These are phyloP conservation scores for Neonectria coccinea DNA, from an alignment of 2,329 filamentous ascomycete genomes.

Conservation along the genomic window DNA sequence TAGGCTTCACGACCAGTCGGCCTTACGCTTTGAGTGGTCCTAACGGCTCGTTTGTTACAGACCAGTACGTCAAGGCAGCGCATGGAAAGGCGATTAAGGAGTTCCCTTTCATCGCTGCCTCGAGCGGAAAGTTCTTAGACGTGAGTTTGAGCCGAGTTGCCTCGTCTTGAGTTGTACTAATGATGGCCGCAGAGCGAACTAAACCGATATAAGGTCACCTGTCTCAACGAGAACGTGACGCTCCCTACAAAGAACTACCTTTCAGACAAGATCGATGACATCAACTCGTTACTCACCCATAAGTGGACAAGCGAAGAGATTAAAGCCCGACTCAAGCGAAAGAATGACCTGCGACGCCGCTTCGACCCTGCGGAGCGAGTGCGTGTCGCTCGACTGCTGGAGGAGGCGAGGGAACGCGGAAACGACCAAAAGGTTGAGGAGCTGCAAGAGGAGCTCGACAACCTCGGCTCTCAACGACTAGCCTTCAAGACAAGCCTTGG, in stretches of 20 bases:
- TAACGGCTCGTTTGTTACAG: slow-evolving; percentile 82
- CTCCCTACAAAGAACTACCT: slow-evolving; percentile 80
- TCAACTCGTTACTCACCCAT: slow-evolving; percentile 82
- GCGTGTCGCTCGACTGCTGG: slow-evolving; percentile 72
- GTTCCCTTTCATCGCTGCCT: slow-evolving; percentile 92
- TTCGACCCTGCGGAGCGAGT: slow-evolving; percentile 76
- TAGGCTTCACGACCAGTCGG: slow-evolving; percentile 81
- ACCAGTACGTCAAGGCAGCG: slow-evolving; percentile 84
- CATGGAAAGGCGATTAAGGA: slow-evolving; percentile 87
- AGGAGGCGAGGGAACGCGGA: slow-evolving; percentile 72
- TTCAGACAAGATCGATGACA: slow-evolving; percentile 79
- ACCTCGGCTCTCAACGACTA: slow-evolving; percentile 75
- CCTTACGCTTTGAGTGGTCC: slow-evolving; percentile 87
- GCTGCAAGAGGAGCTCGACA: slow-evolving; percentile 71
- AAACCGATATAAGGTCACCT: slow-evolving; percentile 81
- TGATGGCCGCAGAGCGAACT: slow-evolving; percentile 72
- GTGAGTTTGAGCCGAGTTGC: slow-evolving; percentile 58
- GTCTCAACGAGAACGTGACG: slow-evolving; percentile 77
- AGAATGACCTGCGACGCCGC: slow-evolving; percentile 74
- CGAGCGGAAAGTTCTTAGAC: slow-evolving; percentile 86
- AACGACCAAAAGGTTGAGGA: slow-evolving; percentile 68
- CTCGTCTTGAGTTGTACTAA: slow-evolving; percentile 38
- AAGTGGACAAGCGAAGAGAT: slow-evolving; percentile 87
- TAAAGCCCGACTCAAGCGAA: slow-evolving; percentile 79
- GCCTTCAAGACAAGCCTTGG: slow-evolving; percentile 77